Base-by-base conservation (phyloP, 345 rosid species). In the Camelina laxa region DNA sequence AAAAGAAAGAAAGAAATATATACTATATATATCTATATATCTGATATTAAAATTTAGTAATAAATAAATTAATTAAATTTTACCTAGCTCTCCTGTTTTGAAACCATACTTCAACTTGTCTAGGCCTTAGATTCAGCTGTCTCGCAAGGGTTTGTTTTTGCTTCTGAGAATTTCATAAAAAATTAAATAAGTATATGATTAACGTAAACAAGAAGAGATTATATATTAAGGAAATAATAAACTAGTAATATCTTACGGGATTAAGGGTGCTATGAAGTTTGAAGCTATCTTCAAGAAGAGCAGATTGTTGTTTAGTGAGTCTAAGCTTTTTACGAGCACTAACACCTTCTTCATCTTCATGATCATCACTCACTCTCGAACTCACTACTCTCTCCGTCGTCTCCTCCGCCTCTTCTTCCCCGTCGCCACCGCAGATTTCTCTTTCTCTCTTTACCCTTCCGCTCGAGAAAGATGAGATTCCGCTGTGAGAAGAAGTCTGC, bases 61-160 rank as follows among this genome's bases (percentile, higher is more conserved):
- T 21, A 20, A 35, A 53, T 4, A 10, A 38, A 41, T 48, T 0
- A 39, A 67, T 0, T 30, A 31, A 16, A 61, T 10, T 72, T 81
- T 33, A 90, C 99, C 99, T 92, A 75, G 98, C 99, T 87, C 99
- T 88, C 44, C 99, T 86, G 80, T 95, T 95, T 72, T 95, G 99
- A 78, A 95, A 95, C 99, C 99, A 95, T 2, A 95, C 99, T 83
- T 95, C 99, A 12, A 95, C 97, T 71, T 95, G 99, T 69, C 99
- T 87, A 21, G 99, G 89, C 64, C 97, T 86, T 64, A 95, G 87
- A 82, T 83, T 90, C 60, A 95, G 79, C 78, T 95, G 97, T 70
- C 91, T 87, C 16, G 99, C 99, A 64, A 95, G 80, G 68, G 89
- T 89, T 74, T 85, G 97, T 78, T 95, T 92, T 79, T 90, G 98